phyloP scores from a whole-genome alignment of 768 basidiomycete genomes.

The Jaapia argillacea region DNA sequence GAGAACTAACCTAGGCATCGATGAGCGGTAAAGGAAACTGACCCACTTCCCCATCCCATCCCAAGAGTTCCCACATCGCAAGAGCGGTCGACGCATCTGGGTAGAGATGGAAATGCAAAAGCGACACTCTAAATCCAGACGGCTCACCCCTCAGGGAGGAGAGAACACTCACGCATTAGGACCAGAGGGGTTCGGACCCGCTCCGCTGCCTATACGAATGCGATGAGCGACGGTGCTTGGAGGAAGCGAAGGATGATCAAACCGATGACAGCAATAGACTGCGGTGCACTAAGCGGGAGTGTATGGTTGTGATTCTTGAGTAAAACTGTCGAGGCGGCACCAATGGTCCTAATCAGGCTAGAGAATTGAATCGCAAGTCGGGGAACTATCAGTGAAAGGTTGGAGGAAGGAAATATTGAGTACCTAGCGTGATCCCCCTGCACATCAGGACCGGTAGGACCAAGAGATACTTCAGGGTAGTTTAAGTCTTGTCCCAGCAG shows the following conservation, averaged over 20 bases:
- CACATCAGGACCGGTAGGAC: constrained; percentile 26
- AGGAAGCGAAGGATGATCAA: constrained; percentile 9
- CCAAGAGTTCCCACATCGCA: constrained; percentile 52
- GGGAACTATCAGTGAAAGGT: background rate
- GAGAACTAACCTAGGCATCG: background rate
- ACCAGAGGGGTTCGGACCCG: constrained; percentile 39
- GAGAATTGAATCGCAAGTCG: constrained; percentile 4
- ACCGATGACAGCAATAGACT: constrained; percentile 46
- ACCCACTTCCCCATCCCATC: constrained; percentile 38
- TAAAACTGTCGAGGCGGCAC: constrained; percentile 50
- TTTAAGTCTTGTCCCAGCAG: constrained; percentile 41
- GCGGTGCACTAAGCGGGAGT: constrained; percentile 35
- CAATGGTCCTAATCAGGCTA: constrained; percentile 42
- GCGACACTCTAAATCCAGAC: background rate
- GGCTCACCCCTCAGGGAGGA: background rate
- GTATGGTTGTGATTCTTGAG: constrained; percentile 44
- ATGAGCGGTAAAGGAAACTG: background rate
- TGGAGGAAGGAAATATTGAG: background rate
- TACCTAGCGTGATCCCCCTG: constrained; percentile 21
- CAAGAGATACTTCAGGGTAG: constrained; percentile 47
- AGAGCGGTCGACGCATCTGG: constrained; percentile 38
- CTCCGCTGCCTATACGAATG: constrained; percentile 23
- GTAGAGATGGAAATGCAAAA: background rate
- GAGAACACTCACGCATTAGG: constrained; percentile 34
- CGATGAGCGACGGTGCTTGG: background rate